phyloP scores from a whole-genome alignment of 139 green algal genomes.

The Chlorella sp. region DNA sequence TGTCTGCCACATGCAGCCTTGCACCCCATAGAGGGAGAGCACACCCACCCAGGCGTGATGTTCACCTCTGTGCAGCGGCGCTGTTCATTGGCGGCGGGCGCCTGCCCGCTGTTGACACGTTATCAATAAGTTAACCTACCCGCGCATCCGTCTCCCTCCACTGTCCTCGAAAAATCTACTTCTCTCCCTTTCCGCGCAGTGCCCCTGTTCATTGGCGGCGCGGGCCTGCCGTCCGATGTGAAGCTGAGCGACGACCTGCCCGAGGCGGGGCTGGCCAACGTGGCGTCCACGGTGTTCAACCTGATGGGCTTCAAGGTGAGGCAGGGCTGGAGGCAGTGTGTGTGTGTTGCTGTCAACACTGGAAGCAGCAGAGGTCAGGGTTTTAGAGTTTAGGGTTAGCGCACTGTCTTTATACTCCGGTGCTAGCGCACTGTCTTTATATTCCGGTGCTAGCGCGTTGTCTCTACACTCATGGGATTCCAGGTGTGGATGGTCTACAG shows the following conservation, averaged over 20 bases:
- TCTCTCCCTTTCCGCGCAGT: slow-evolving; percentile 47
- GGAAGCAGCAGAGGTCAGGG: background rate
- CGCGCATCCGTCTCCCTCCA: background rate
- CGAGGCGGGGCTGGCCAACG: slow-evolving; percentile 92
- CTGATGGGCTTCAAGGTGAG: slow-evolving; percentile 84
- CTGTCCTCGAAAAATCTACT: too few species aligned
- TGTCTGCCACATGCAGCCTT: too few species aligned
- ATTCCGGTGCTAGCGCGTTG: too few species aligned
- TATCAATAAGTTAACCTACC: too few species aligned
- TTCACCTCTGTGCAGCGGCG: background rate
- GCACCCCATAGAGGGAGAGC: too few species aligned
- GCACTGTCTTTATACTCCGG: background rate
- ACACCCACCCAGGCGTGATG: too few species aligned
- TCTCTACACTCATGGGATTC: too few species aligned
- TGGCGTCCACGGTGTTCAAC: slow-evolving; percentile 92
- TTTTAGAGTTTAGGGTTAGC: background rate
- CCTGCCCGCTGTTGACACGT: too few species aligned
- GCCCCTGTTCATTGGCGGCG: slow-evolving; percentile 90
- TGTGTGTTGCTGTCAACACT: background rate
- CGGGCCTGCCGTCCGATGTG: slow-evolving; percentile 78
- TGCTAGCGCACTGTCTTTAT: background rate
- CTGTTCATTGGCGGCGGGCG: too few species aligned
- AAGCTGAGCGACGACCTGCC: slow-evolving; percentile 81
- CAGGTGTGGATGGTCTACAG: too few species aligned
- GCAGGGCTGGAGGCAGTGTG: background rate